These are phyloP conservation scores for Calamus simplicifolius DNA, from an alignment of 176 grass and related monocot species.

Conservation along the genomic window DNA sequence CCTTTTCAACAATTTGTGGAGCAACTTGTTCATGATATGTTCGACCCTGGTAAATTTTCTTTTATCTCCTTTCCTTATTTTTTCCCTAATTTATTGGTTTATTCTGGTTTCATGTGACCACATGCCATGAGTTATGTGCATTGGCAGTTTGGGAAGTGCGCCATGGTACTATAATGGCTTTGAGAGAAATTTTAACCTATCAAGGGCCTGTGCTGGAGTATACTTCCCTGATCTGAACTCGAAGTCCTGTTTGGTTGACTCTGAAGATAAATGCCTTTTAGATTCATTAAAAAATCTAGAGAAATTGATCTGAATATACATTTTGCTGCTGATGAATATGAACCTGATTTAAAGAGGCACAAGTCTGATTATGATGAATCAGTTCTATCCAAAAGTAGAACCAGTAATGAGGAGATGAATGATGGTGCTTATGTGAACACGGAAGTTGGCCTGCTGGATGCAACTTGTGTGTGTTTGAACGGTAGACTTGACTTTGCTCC, in stretches of 20 bases:
- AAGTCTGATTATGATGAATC: constrained; percentile 27
- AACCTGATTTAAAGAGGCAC: constrained; percentile 62
- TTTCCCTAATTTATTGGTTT: not conserved
- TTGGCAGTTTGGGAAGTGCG: constrained; percentile 93
- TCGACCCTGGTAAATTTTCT: constrained; percentile 67
- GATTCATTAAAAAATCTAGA: constrained; percentile 37
- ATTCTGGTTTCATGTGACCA: not conserved
- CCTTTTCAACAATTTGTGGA: constrained; percentile 91
- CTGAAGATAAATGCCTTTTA: constrained; percentile 47
- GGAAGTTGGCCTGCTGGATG: constrained; percentile 27
- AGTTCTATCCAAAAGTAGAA: constrained; percentile 16
- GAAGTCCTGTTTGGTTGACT: constrained; percentile 36
- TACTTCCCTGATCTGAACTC: constrained; percentile 63
- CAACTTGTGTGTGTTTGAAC: constrained; percentile 14
- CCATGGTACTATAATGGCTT: constrained; percentile 90
- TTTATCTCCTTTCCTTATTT: constrained; percentile 13
- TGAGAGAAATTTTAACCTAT: constrained; percentile 97
- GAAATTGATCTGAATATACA: constrained; percentile 83
- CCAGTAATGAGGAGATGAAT: constrained; percentile 27
- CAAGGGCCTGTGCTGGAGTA: constrained; percentile 91
- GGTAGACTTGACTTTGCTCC: constrained; percentile 30
- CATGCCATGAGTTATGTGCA: constrained; percentile 22
- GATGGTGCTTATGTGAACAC: constrained; percentile 27
- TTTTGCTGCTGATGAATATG: constrained; percentile 30
- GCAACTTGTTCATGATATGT: constrained; percentile 98